phyloP scores from a whole-genome alignment of 164 flowering plant genomes.

The Vitis rotundifolia region DNA sequence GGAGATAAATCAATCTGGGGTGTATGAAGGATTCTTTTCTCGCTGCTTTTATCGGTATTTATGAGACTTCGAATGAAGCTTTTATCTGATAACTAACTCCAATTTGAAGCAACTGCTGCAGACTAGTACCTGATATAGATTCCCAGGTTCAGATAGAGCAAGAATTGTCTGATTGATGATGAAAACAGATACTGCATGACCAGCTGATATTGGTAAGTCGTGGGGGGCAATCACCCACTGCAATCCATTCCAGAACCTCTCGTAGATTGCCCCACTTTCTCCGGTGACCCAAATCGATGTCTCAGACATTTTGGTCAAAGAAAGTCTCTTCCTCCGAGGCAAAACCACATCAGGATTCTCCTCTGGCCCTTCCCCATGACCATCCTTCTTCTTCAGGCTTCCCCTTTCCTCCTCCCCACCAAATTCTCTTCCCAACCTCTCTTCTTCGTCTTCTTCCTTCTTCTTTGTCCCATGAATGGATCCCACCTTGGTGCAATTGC shows the following conservation, averaged over 20 bases:
- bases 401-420: conserved; percentile 11
- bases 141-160: conserved; percentile 67
- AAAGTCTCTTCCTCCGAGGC: conserved; percentile 60
- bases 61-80: too few relatives aligned
- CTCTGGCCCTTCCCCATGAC: conserved; percentile 11
- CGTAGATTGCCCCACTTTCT: conserved; percentile 79
- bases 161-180: conserved; percentile 70
- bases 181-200: conserved; percentile 58
- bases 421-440: background rate
- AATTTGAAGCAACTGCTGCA: background rate
- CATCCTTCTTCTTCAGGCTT: conserved; percentile 16
- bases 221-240: conserved; percentile 92
- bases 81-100: background rate
- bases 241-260: conserved; percentile 92
- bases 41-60: too few relatives aligned
- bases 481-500: conserved; percentile 60
- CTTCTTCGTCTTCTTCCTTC: conserved; percentile 16
- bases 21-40: too few relatives aligned
- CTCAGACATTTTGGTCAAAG: conserved; percentile 69
- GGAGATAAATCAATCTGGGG: too few relatives aligned
- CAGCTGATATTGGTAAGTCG: conserved; percentile 59
- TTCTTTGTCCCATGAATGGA: conserved; percentile 30
- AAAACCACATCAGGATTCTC: conserved; percentile 28
- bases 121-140: conserved; percentile 62
- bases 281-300: conserved; percentile 81